Evolutionary conservation across 2,329 filamentous ascomycete genomes (phyloP).

Genomic region (Colletotrichum abscissum): DNA sequence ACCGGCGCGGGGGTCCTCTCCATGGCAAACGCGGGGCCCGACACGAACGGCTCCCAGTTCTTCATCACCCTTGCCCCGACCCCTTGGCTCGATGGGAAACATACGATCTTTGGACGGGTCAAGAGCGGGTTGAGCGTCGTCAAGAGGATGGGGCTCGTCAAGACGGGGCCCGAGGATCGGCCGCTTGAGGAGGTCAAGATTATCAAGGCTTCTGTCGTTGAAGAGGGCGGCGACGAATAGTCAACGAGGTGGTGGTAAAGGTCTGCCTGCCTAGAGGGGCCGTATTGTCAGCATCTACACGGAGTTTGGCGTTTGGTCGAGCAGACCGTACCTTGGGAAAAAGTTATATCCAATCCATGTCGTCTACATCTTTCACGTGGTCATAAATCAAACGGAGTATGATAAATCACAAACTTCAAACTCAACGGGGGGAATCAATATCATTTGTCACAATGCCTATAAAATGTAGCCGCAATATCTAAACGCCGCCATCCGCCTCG

Average conservation of each 20-base stretch:
- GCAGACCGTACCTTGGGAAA: not conserved
- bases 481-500: constrained; percentile 34
- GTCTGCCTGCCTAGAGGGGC: not conserved
- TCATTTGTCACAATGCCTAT: constrained; percentile 33
- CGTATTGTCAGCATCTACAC: constrained; percentile 11
- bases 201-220: constrained; percentile 75
- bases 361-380: not conserved
- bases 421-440: constrained; percentile 19
- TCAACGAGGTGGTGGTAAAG: not conserved
- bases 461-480: constrained; percentile 27
- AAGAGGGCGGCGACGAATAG: constrained; percentile 58
- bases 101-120: constrained; percentile 95
- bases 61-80: constrained; percentile 95
- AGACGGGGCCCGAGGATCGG: constrained; percentile 83
- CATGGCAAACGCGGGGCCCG: constrained; percentile 95
- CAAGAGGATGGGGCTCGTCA: constrained; percentile 87
- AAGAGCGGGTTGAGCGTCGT: constrained; percentile 86
- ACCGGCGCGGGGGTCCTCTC: constrained; percentile 92
- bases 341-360: not conserved
- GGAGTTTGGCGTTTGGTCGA: constrained; percentile 30
- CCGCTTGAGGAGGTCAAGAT: constrained; percentile 88
- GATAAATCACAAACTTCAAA: not conserved
- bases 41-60: constrained; percentile 96
- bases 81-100: constrained; percentile 96
- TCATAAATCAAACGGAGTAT: not conserved